Base-by-base conservation (phyloP, 768 basidiomycete genomes). In the Agrocybe praecox region DNA sequence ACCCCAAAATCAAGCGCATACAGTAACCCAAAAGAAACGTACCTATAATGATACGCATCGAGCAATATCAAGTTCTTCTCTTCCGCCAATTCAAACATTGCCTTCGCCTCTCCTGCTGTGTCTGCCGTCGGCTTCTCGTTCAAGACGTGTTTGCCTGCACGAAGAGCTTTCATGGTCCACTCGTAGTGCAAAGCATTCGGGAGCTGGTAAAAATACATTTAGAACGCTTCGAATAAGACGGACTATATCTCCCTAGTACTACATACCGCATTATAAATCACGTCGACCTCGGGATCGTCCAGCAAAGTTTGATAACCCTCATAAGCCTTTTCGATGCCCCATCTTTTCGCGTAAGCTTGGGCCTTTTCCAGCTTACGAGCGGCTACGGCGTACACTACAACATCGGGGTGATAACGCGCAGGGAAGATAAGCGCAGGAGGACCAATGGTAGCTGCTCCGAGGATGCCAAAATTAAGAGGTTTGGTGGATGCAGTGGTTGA, bases 161-260 rank as follows among this genome's bases (percentile, higher is more conserved):
- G 67, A 9, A 88, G 78, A 7, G 85, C 82, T 59, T 82, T 85
- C 77, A 82, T 83, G 0, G 85, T 84, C 85, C 84, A 89, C 62
- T 88, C 85, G 52, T 78, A 84, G 59, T 88, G 85, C 32, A 88
- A 71, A 14, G 77, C 80, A 53, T 86, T 86, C 0, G 86, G 86
- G 10, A 85, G 73, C 82, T 82, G 33, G 22, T 46, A 21, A 33
- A 47, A 36, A 24, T 6, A 23, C 19, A 42, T 46, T 52, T 33
- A 18, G n/a, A 17, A 10, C 2, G 24, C 53, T 24, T 11, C 45
- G 14, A 34, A 12, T 15, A 47, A 40, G 22, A 19, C 36, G 29
- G 17, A 1, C 34, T 4, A 40, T 9, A 46, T 46, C 32, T 43
- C 22, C 22, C n/a, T n/a, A n/a, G n/a, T 26, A 29, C 15, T 12